Base-by-base conservation (phyloP, 2,329 filamentous ascomycete genomes). In the Pseudogymnoascus destructans region DNA sequence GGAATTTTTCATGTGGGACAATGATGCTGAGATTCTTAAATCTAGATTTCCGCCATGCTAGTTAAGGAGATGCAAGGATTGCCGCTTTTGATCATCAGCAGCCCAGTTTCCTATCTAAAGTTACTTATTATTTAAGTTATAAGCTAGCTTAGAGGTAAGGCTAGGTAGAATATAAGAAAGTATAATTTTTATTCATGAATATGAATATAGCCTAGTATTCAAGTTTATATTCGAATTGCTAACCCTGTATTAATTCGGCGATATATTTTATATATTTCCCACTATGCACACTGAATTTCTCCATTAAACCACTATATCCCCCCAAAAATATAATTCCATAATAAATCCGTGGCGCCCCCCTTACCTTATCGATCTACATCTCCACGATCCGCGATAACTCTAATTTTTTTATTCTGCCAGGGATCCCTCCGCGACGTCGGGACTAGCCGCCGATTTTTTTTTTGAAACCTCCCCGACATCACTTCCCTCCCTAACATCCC, bases 401-500 rank as follows among this genome's bases (percentile, higher is more conserved):
- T 46, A 46, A 46, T 25, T 46, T 46, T 46, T 38, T 46, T 42
- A 46, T 46, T 46, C 8, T 46, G 40, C 13, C 40, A 46, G 40
- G 40, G 40, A 46, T 46, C 40, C 19, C 40, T 46, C 40, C 11
- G 21, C 40, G 13, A 25, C 40, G 21, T 46, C 40, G 40, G 40
- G 40, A 25, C 15, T 46, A 46, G 40, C 40, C 40, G 40, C n/a
- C n/a, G n/a, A n/a, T n/a, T n/a, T n/a, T n/a, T n/a, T n/a, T n/a
- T 5, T 25, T 23, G 13, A 46, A 46, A 46, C 25, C 21, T 7
- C 40, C 40, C 40, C 10, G 21, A 46, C 40, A 21, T 46, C 40
- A 46, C 21, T 25, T 46, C 40, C 13, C 3, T 8, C 40, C 21
- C 40, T 21, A 46, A n/a, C 38, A 42, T 46, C 19, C 40, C 19